Evolutionary conservation across 257 asterid genomes (phyloP), one percentile per base, ranked within the genome.

Genomic region (Orobanche coerulescens): DNA sequence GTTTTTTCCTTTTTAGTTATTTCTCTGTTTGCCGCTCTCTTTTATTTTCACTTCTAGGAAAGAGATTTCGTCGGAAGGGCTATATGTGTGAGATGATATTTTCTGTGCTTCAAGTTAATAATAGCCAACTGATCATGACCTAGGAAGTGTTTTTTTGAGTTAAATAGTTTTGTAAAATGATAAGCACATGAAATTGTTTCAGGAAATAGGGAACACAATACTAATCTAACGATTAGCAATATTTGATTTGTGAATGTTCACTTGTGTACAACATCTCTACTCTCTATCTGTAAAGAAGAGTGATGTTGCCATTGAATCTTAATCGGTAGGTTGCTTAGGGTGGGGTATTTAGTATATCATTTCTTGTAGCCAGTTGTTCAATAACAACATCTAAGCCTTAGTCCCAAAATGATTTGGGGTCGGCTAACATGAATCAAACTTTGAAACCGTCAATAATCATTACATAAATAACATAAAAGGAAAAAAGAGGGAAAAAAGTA

Each of bases 331-430:
- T 30, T 46, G 42, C 24, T 54, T 31, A 11, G 39, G 19, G n/a
- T n/a, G n/a, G 44, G 55, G n/a, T 33, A 55, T 53, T 64, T 52
- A 50, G 37, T 44, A 50, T 52, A 53, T 55, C 68, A 39, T 48
- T 58, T 65, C 51, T 11, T 20, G 53, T 33, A 42, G 63, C 57
- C 63, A 65, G 33, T 47, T 47, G 43, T 70, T n/a, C n/a, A n/a
- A n/a, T n/a, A n/a, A n/a, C n/a, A n/a, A n/a, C n/a, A n/a, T n/a
- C n/a, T n/a, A n/a, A n/a, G n/a, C n/a, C n/a, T n/a, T n/a, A n/a
- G n/a, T n/a, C n/a, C n/a, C n/a, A n/a, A n/a, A n/a, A n/a, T n/a
- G n/a, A n/a, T n/a, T n/a, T n/a, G n/a, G n/a, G n/a, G n/a, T n/a
- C n/a, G n/a, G n/a, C n/a, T n/a, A n/a, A n/a, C n/a, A n/a, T n/a